A percentile compares a stretch with the other conserved stretches of the same genome.
Conservation (phyloP, 2,329 filamentous ascomycete genomes). For the Sporothrix globosa region DNA sequence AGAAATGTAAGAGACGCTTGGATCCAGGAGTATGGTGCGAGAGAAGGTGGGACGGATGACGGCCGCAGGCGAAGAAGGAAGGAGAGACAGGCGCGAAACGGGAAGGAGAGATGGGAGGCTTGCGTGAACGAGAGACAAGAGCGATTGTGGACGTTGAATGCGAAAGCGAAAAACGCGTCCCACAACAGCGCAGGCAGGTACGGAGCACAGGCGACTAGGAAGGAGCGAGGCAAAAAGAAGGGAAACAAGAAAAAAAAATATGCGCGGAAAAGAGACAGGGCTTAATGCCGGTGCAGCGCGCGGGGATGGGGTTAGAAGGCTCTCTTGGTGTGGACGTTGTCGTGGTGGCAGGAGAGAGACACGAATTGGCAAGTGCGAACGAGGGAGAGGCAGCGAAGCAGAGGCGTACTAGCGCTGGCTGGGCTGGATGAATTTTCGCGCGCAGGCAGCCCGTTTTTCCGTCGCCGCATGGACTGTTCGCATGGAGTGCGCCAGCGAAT, state of each 20-base stretch:
- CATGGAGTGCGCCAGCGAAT: constrained; percentile 3
- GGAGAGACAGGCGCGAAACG: neutral
- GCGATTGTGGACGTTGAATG: neutral
- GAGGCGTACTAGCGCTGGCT: neutral
- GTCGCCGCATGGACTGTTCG: neutral
- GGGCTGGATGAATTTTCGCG: constrained; percentile 22
- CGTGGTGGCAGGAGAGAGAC: neutral
- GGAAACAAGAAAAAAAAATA: neutral
- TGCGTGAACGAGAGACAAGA: constrained; percentile 4
- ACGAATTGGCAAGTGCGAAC: neutral
- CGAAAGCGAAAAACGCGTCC: constrained; percentile 29
- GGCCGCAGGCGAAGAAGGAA: neutral
- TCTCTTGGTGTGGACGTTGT: constrained; percentile 14
- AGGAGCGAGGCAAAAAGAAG: neutral
- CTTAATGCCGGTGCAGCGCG: constrained; percentile 21
- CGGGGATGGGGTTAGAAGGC: constrained; percentile 9
- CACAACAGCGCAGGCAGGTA: constrained; percentile 23
- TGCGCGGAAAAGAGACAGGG: neutral
- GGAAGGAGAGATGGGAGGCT: neutral
- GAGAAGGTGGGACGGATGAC: neutral
- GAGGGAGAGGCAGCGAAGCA: neutral
- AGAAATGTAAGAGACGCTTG: neutral
- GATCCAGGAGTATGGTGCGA: neutral
- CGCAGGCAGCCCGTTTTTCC: constrained; percentile 22
- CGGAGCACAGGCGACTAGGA: neutral